phyloP scores from a whole-genome alignment of 192 early-diverging fungal genomes.

The Glomus cerebriforme region DNA sequence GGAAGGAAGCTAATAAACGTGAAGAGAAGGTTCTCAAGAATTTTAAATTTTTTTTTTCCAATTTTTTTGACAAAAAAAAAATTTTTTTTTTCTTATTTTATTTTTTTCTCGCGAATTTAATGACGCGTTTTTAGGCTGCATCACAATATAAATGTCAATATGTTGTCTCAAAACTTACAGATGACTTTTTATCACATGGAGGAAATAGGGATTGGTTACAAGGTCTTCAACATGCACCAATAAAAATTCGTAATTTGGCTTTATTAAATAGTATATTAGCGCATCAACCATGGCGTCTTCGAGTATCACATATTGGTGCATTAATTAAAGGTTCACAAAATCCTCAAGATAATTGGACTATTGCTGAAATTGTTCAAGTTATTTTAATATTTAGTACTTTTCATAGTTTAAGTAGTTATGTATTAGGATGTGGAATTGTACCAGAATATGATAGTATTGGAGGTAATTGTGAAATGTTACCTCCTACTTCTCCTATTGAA shows the following conservation, averaged over 20 bases:
- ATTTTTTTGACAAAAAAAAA: neutral
- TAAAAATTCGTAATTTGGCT: constrained; percentile 53
- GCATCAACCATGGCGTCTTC: constrained; percentile 56
- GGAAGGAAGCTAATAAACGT: too few species aligned
- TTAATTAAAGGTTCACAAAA: constrained; percentile 43
- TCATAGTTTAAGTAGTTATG: constrained; percentile 56
- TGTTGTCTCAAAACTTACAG: constrained; percentile 53
- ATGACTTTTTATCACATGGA: constrained; percentile 51
- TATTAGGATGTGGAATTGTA: constrained; percentile 55
- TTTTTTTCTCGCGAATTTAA: constrained; percentile 1
- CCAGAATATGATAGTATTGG: constrained; percentile 60
- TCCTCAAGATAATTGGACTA: constrained; percentile 52
- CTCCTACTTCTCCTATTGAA: constrained; percentile 23
- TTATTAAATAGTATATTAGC: constrained; percentile 50
- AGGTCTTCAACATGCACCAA: constrained; percentile 45
- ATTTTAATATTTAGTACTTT: constrained; percentile 51
- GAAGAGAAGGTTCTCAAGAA: too few species aligned
- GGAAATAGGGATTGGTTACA: constrained; percentile 58
- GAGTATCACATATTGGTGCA: constrained; percentile 41
- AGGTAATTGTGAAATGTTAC: constrained; percentile 37
- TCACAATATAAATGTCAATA: constrained; percentile 58
- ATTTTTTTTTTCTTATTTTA: neutral
- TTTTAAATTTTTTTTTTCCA: neutral
- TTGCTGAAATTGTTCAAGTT: constrained; percentile 55
- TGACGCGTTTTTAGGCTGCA: constrained; percentile 42